A percentile compares a stretch with the other conserved stretches of the same genome.
These are phyloP conservation scores for Hemileia vastatrix DNA, from an alignment of 1,284 basidiomycete genomes.

Conservation along the genomic window DNA sequence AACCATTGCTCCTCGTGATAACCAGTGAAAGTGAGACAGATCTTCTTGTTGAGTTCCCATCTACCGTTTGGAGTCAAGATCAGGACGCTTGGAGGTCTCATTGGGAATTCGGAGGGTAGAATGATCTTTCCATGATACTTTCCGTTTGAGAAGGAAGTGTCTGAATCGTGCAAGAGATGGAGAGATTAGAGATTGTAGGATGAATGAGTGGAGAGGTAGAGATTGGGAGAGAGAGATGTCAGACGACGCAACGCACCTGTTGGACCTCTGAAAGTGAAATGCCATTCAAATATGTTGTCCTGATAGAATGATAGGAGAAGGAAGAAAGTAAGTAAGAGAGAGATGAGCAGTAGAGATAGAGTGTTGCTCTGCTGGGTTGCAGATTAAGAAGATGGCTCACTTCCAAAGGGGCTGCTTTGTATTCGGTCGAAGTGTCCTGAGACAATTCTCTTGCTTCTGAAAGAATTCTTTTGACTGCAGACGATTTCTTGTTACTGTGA, in stretches of 20 bases:
- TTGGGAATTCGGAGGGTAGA: constrained; percentile 85
- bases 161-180: no score
- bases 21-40: constrained; percentile 45
- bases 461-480: no score
- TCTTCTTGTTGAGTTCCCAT: constrained; percentile 92
- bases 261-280: constrained; percentile 85
- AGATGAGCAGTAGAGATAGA: no score
- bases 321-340: no score
- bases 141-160: constrained; percentile 40
- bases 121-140: constrained; percentile 82
- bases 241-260: constrained; percentile 64
- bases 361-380: no score
- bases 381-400: no score
- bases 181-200: not conserved
- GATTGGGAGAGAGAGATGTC: not conserved
- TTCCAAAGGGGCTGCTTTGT: no score
- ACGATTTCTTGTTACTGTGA: no score
- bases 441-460: no score
- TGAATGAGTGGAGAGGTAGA: not conserved
- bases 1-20: constrained; percentile 85
- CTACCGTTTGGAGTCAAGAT: constrained; percentile 89
- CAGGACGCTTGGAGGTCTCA: constrained; percentile 85
- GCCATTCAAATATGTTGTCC: constrained; percentile 63
- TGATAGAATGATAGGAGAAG: no score
- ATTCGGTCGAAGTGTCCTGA: no score